A percentile compares a stretch with the other conserved stretches of the same genome.
These are phyloP conservation scores for Orbilia brochopaga DNA, from an alignment of 2,329 filamentous ascomycete species.

Conservation along the genomic window DNA sequence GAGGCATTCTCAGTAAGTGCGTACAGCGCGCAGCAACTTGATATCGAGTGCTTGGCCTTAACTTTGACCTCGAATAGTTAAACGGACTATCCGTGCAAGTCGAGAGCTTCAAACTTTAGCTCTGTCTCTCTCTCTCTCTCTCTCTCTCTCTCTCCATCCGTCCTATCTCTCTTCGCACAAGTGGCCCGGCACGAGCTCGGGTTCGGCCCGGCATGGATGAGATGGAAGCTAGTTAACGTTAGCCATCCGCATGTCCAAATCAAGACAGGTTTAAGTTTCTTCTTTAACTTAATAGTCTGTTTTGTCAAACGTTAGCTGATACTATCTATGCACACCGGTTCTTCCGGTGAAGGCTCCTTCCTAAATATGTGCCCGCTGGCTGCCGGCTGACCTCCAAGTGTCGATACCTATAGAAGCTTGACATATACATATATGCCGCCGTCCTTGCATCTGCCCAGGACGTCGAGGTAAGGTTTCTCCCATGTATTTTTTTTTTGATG, in stretches of 20 bases:
- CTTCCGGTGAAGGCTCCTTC: slow-evolving; percentile 9
- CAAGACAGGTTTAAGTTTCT: background rate
- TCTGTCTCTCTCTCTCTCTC: too few species aligned
- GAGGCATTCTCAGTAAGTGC: background rate
- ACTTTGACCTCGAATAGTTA: too few species aligned
- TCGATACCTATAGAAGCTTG: slow-evolving; percentile 12
- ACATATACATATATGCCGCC: slow-evolving; percentile 8
- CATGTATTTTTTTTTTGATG: slow-evolving; percentile 31
- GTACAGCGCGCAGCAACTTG: slow-evolving; percentile 4
- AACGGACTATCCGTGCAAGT: background rate
- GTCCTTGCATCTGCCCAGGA: slow-evolving; percentile 21
- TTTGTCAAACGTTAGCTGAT: too few species aligned
- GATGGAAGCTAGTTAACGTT: slow-evolving; percentile 4
- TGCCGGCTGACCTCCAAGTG: slow-evolving; percentile 13
- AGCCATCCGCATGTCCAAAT: background rate
- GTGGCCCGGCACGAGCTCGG: slow-evolving; percentile 33
- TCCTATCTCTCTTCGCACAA: slow-evolving; percentile 12
- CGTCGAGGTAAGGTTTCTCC: slow-evolving; percentile 49
- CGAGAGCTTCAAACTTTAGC: slow-evolving; percentile 2
- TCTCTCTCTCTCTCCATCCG: background rate
- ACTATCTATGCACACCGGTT: background rate
- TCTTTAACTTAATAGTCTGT: background rate
- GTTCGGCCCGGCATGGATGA: slow-evolving; percentile 24
- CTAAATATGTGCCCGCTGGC: slow-evolving; percentile 36
- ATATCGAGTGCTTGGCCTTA: too few species aligned